Base-by-base conservation (phyloP, 805 yeast species). In the Ogataea nitratoaversa region DNA sequence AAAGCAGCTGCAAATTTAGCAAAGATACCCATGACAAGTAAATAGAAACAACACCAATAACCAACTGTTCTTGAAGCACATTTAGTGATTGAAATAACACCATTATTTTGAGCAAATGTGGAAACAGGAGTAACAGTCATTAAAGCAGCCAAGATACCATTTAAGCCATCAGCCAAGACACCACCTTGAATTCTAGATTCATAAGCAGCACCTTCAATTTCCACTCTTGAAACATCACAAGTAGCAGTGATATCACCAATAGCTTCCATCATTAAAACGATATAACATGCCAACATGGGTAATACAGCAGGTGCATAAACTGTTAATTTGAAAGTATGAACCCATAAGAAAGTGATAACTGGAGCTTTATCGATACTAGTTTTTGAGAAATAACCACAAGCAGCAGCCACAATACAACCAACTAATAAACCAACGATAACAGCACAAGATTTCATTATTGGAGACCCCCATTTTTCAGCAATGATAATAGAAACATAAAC, bases 191-290 rank as follows among this genome's bases (percentile, higher is more conserved):
- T 74, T 63, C 96, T 72, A 14, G 90, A 77, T 52, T 89, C 96
- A 60, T 83, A 89, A 16, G 72, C 53, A 33, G 76, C 79, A 48
- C 96, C 96, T 57, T 84, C 90, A 42, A 87, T 89, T 46, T 83
- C 88, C 46, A 83, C 67, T 52, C 95, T 71, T 8, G 95, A 85
- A 17, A 90, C 96, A 62, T 89, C 97, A 42, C 87, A 83, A 32
- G 96, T 86, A 27, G 96, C 96, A 24, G 96, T 87, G 57, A 89
- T 83, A 63, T 89, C 96, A 62, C 96, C 96, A 57, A 89, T 87
- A 40, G 95, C 84, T 68, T 90, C 96, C 88, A 88, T 87, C 78
- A 86, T 83, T 52, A 85, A 65, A 20, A 82, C 87, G 24, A 89
- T 70, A 59, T 79, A 89, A 34, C 88, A 83, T 1, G 96, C 95